Percentiles rank a stretch among this genome's conserved stretches.
Conservation (phyloP, 1,139 yeast species). For the Fermentozyma sake region DNA sequence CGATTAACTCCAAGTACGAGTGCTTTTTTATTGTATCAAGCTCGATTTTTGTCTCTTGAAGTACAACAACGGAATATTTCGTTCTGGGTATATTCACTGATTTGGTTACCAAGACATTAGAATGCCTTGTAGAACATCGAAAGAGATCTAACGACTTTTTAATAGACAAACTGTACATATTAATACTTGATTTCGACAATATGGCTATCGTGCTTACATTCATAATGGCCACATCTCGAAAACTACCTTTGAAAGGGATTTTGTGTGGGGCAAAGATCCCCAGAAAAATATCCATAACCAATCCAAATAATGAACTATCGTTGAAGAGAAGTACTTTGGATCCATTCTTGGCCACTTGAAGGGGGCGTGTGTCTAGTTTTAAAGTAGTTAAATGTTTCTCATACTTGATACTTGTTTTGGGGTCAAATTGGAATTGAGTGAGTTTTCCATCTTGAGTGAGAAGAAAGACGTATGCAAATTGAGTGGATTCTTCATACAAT, state of each 20-base stretch:
- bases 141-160: too few relatives aligned
- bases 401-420: background rate
- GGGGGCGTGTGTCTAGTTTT: background rate
- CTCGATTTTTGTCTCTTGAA: slow-evolving; percentile 14
- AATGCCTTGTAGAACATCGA: too few relatives aligned
- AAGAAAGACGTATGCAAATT: background rate
- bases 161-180: too few relatives aligned
- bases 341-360: background rate
- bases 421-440: slow-evolving; percentile 1
- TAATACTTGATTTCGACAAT: too few relatives aligned
- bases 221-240: too few relatives aligned
- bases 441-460: slow-evolving; percentile 3
- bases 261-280: background rate
- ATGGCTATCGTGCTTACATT: too few relatives aligned
- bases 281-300: background rate
- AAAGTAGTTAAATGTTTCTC: background rate
- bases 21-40: slow-evolving; percentile 12
- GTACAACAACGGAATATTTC: slow-evolving; percentile 13
- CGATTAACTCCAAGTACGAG: slow-evolving; percentile 16
- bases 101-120: too few relatives aligned
- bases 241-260: too few relatives aligned
- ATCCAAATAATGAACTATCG: background rate
- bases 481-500: background rate
- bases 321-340: slow-evolving; percentile 1
- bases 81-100: slow-evolving; percentile 11